Percentiles rank a stretch among this genome's conserved stretches.
Conservation (phyloP, 192 early-diverging fungal species). For the Backusella circina region DNA sequence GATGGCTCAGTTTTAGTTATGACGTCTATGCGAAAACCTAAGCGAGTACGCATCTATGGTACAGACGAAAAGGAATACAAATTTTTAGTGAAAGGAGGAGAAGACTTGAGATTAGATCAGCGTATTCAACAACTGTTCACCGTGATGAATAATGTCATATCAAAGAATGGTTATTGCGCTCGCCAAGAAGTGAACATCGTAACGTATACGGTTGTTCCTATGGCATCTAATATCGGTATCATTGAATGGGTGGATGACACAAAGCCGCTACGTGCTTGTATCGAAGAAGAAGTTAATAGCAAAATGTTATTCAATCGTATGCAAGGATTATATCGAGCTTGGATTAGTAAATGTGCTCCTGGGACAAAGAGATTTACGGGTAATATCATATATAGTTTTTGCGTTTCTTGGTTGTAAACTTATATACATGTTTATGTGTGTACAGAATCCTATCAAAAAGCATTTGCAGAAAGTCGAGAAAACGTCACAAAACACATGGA, state of each 20-base stretch:
- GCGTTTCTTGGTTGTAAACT: not conserved
- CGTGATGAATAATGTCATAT: constrained; percentile 73
- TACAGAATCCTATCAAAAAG: constrained; percentile 53
- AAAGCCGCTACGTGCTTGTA: constrained; percentile 58
- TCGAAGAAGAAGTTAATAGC: constrained; percentile 45
- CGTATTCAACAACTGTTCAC: constrained; percentile 73
- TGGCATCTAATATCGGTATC: constrained; percentile 60
- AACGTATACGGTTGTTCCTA: constrained; percentile 72
- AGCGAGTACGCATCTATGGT: constrained; percentile 64
- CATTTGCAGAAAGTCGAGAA: constrained; percentile 50
- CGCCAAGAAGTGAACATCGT: constrained; percentile 53
- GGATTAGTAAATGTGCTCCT: constrained; percentile 31
- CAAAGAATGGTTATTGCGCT: constrained; percentile 47
- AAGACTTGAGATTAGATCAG: constrained; percentile 77
- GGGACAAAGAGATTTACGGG: constrained; percentile 45
- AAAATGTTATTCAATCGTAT: constrained; percentile 40
- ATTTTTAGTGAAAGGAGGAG: constrained; percentile 83
- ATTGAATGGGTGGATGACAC: constrained; percentile 80
- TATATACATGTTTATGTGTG: no score
- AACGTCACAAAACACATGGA: constrained; percentile 50
- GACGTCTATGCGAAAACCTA: constrained; percentile 70
- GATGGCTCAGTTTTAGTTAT: constrained; percentile 61
- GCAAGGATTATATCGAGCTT: constrained; percentile 42
- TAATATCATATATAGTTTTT: constrained; percentile 4
- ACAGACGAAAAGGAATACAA: constrained; percentile 70